These are phyloP conservation scores for Plasmodium gonderi DNA, from an alignment of 169 alveolate species.

Conservation along the genomic window DNA sequence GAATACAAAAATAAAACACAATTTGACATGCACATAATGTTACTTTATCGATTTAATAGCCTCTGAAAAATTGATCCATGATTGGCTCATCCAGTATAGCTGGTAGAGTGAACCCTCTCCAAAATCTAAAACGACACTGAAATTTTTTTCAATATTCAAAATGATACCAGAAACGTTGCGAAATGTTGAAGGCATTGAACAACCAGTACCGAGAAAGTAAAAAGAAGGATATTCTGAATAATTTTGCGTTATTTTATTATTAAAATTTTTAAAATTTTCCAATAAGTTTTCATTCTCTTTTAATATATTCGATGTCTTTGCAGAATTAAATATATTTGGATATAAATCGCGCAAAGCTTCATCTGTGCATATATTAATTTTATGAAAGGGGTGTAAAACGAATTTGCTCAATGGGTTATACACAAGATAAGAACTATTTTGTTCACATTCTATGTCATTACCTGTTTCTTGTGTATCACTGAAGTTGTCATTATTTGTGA, in stretches of 20 bases:
- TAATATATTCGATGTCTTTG: constrained; percentile 36
- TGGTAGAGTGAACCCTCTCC: constrained; percentile 94
- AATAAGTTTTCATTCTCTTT: constrained; percentile 73
- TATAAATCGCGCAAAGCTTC: constrained; percentile 35
- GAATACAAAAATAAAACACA: neutral
- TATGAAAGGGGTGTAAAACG: constrained; percentile 63
- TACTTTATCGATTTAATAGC: constrained; percentile 77
- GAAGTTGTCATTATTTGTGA: neutral
- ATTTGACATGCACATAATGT: neutral
- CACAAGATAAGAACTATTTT: constrained; percentile 8
- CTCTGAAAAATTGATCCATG: constrained; percentile 74
- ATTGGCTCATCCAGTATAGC: constrained; percentile 81
- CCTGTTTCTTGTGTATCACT: neutral
- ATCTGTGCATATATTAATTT: constrained; percentile 30
- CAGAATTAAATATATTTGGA: constrained; percentile 49
- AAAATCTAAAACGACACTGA: constrained; percentile 89
- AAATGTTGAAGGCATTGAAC: constrained; percentile 91
- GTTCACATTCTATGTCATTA: neutral
- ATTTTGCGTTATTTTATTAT: constrained; percentile 16
- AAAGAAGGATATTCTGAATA: constrained; percentile 77
- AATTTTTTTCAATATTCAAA: constrained; percentile 68
- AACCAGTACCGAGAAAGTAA: constrained; percentile 92
- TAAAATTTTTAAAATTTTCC: constrained; percentile 63
- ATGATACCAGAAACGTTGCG: constrained; percentile 92
- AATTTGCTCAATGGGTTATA: constrained; percentile 49